Evolutionary conservation across 2,329 filamentous ascomycete genomes (phyloP).

Genomic region (Fusarium albidum): DNA sequence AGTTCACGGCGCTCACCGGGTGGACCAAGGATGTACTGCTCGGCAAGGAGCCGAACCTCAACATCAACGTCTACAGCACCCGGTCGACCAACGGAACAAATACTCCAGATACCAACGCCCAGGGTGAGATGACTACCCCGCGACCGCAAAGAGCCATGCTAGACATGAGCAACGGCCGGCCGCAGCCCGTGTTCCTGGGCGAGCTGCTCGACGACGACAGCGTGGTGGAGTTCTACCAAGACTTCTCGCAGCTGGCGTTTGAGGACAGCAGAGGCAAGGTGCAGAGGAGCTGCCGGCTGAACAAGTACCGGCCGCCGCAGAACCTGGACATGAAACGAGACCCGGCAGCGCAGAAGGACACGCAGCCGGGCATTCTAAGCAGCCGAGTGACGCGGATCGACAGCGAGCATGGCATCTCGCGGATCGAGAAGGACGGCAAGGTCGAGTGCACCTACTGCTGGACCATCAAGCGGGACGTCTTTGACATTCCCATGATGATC

Average conservation of each 20-base stretch:
- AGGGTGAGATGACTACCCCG: conserved; percentile 59
- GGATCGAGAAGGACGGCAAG: conserved; percentile 85
- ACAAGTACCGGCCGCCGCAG: conserved; percentile 87
- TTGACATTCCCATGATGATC: conserved; percentile 98
- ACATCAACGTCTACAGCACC: conserved; percentile 70
- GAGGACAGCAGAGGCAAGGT: conserved; percentile 88
- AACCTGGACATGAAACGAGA: conserved; percentile 51
- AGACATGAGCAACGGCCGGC: conserved; percentile 56
- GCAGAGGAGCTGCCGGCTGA: conserved; percentile 81
- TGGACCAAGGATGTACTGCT: conserved; percentile 92
- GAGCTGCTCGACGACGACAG: conserved; percentile 94
- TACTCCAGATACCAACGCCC: conserved; percentile 46
- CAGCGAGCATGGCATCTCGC: conserved; percentile 81
- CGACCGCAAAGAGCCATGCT: conserved; percentile 55
- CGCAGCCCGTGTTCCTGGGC: conserved; percentile 86
- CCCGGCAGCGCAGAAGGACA: conserved; percentile 56
- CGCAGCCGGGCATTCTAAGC: conserved; percentile 58
- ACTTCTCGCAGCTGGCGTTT: conserved; percentile 92
- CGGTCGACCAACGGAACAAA: conserved; percentile 50
- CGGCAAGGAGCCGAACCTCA: conserved; percentile 86
- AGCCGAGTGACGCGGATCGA: conserved; percentile 69
- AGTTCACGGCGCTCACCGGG: conserved; percentile 94
- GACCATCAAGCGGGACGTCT: conserved; percentile 95
- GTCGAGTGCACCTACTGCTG: conserved; percentile 96
- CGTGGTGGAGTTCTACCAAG: conserved; percentile 93